Percentiles rank a stretch among this genome's conserved stretches.
phyloP scores from a whole-genome alignment of 202 grass and related monocot species.

The Panicum virgatum region DNA sequence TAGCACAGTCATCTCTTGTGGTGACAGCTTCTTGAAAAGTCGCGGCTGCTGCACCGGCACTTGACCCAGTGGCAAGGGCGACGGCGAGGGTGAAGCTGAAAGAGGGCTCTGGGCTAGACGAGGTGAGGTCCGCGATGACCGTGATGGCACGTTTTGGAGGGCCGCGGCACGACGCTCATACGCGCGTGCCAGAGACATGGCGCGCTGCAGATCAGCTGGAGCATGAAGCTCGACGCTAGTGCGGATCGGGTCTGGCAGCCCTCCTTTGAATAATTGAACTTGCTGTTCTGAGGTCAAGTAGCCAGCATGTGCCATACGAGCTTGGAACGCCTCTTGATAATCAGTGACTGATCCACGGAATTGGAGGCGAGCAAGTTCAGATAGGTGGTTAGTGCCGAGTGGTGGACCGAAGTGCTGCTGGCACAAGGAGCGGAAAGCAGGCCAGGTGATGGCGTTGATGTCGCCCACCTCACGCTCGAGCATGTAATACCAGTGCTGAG shows the following conservation, averaged over 20 bases:
- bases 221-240: not conserved
- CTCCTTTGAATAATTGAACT: not conserved
- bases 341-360: not conserved
- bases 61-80: no score
- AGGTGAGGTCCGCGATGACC: no score
- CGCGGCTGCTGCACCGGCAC: no score
- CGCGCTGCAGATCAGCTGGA: accelerated
- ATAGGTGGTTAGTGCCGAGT: not conserved
- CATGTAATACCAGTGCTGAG: no score
- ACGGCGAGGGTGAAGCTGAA: no score
- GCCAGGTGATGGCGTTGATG: no score
- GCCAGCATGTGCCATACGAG: not conserved
- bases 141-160: no score
- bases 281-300: not conserved
- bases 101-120: no score
- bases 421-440: not conserved
- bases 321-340: not conserved
- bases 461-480: no score
- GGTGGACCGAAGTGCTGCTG: not conserved
- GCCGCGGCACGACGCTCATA: not conserved
- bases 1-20: no score
- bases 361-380: not conserved
- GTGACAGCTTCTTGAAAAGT: no score
- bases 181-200: not conserved
- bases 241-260: accelerated